Evolutionary conservation across 441 rosid genomes (phyloP), one percentile per base, ranked within the genome.

Genomic region (Pelargonium fulgidum): DNA sequence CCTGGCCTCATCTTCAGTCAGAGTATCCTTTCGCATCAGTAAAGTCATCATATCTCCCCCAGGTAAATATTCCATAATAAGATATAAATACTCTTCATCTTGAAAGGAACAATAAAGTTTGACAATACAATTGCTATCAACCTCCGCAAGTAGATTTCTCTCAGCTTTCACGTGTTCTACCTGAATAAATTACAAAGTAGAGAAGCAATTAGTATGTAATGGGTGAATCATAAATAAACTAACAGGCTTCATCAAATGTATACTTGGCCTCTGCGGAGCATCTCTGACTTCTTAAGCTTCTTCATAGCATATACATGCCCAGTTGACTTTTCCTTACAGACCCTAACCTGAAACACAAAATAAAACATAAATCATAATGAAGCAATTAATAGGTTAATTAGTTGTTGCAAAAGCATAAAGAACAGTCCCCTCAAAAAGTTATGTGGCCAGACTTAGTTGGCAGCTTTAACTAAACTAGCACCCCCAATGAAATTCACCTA

Each of bases 1-100:
- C 44, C 68, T 63, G 12, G 78, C 72, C 61, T 71, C 78, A 2
- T 6, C 68, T 22, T 75, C 78, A 14, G 78, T 71, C 68, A 75
- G 59, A 33, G 75, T 75, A 70, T 75, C 78, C 72, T 75, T 73
- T n/a, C 78, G 64, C 75, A 75, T 75, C 22, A 75, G 69, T 62
- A 75, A 70, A 17, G 73, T 75, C 77, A 75, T 75, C 77, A 75
- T 47, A 29, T 75, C 77, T 8, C 77, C 77, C 47, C 77, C 77
- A 9, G 77, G 74, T 19, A 75, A 47, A 52, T 75, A 75, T 66
- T 75, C 77, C 77, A 75, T 75, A 13, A 75, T 71, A 29, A 75
- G 47, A 48, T 75, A 75, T 5, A 75, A 70, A 54, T 67, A 67
- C 16, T 75, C 78, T 6, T 48, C 44, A 12, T 75, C 78, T 67